Evolutionary conservation across 106 monocot species (phyloP).

Genomic region (Dendrobium catenatum): DNA sequence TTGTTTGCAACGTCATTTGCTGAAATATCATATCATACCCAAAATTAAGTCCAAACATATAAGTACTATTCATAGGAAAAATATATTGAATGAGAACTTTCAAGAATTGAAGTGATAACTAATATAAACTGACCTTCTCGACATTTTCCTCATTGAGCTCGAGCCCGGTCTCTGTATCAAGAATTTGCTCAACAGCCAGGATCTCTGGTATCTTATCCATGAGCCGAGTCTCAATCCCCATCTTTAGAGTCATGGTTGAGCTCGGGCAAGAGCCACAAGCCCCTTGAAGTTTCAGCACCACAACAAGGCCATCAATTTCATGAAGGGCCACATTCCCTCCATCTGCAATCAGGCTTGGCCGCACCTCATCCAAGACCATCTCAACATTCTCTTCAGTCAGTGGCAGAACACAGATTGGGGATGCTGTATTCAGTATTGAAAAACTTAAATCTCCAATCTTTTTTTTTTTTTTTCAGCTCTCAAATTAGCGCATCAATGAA

Average conservation of each 20-base stretch:
- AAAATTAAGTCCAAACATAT: neutral
- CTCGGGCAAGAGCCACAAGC: slow-evolving; percentile 96
- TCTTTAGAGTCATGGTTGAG: slow-evolving; percentile 91
- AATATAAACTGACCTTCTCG: slow-evolving; percentile 61
- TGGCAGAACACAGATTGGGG: slow-evolving; percentile 53
- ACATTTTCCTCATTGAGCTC: slow-evolving; percentile 84
- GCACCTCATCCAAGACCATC: slow-evolving; percentile 78
- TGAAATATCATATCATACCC: no score
- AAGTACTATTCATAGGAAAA: neutral
- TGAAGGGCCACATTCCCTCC: slow-evolving; percentile 93
- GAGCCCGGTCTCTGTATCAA: slow-evolving; percentile 84
- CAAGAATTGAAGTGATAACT: no score
- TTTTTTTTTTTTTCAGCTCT: no score
- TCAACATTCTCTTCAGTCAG: slow-evolving; percentile 95
- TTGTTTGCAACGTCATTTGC: no score
- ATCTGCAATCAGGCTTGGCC: slow-evolving; percentile 89
- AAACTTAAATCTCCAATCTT: no score
- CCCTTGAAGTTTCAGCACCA: slow-evolving; percentile 86
- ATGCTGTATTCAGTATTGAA: slow-evolving; percentile 1
- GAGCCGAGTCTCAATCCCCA: slow-evolving; percentile 90
- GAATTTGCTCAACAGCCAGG: slow-evolving; percentile 71
- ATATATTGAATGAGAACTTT: neutral
- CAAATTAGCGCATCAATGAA: no score
- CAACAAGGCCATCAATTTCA: slow-evolving; percentile 95
- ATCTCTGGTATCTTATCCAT: slow-evolving; percentile 95